phyloP scores from a whole-genome alignment of 2,329 filamentous ascomycete species.

The Colletotrichum camelliae region DNA sequence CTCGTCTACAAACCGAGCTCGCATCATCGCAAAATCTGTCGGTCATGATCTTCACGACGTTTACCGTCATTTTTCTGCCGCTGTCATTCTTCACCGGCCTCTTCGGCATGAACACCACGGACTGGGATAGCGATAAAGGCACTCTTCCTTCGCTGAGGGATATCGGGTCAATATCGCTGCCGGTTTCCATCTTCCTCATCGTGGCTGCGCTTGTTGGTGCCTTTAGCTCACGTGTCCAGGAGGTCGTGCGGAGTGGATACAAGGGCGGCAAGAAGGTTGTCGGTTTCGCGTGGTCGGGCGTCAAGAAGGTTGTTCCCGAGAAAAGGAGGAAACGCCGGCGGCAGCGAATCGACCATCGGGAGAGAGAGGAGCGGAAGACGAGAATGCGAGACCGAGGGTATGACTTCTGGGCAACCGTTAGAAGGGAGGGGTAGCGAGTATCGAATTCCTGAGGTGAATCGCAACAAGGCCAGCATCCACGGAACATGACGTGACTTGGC shows the following conservation, averaged over 20 bases:
- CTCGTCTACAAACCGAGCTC: conserved; percentile 66
- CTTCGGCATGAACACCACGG: conserved; percentile 69
- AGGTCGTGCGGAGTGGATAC: conserved; percentile 31
- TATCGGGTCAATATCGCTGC: conserved; percentile 55
- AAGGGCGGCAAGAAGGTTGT: not conserved
- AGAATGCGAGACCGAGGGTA: conserved; percentile 37
- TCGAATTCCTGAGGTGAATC: conserved; percentile 43
- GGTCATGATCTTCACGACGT: conserved; percentile 70
- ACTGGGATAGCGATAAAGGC: conserved; percentile 54
- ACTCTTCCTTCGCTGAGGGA: conserved; percentile 47
- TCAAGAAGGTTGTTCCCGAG: not conserved
- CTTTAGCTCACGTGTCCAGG: conserved; percentile 55
- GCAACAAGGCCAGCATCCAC: conserved; percentile 10
- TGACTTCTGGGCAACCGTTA: conserved; percentile 47
- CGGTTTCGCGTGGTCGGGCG: not conserved
- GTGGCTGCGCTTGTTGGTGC: conserved; percentile 56
- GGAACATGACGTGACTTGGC: not conserved
- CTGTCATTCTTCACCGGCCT: conserved; percentile 69
- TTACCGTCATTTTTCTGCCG: conserved; percentile 68
- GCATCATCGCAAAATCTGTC: conserved; percentile 66
- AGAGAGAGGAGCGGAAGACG: not conserved
- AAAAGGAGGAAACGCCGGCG: conserved; percentile 21
- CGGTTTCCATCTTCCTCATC: conserved; percentile 54
- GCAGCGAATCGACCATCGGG: conserved; percentile 14
- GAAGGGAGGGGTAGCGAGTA: conserved; percentile 44